Conservation (phyloP, 306 rosid genomes). For the Styphnolobium japonicum region DNA sequence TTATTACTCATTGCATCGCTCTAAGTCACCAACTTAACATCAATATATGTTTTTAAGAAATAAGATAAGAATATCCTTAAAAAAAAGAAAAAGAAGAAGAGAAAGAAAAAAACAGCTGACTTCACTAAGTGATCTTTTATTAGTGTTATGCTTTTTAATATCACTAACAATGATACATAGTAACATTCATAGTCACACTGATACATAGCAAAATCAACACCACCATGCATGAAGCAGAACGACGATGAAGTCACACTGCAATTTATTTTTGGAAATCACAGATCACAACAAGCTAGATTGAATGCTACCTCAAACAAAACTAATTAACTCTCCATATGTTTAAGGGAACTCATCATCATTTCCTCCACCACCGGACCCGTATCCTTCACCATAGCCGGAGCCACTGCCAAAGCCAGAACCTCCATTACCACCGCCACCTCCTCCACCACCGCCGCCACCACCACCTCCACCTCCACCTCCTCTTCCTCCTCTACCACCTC, state of each 20-base stretch:
- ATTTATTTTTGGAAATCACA: conserved; percentile 36
- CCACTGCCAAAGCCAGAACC: conserved; percentile 53
- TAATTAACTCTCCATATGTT: neutral
- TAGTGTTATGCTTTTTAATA: neutral
- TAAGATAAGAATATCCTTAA: neutral
- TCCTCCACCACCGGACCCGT: conserved; percentile 49
- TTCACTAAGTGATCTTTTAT: conserved; percentile 2
- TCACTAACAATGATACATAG: neutral
- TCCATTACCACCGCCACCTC: conserved; percentile 25
- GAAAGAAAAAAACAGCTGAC: neutral
- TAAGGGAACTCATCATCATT: conserved; percentile 36
- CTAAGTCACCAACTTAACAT: neutral
- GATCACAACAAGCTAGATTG: neutral
- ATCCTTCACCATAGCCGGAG: conserved; percentile 53
- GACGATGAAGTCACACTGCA: conserved; percentile 20
- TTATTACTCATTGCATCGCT: neutral
- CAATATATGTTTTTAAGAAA: neutral
- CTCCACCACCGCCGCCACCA: conserved; percentile 1
- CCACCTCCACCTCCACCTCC: conserved; percentile 22
- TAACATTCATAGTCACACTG: neutral
- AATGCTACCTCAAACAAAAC: neutral
- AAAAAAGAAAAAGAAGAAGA: neutral
- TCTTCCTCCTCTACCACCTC: conserved; percentile 28
- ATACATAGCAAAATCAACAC: neutral
- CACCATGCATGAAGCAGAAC: conserved; percentile 22